Base-by-base conservation (phyloP, 148 eudicot species). In the Cornus controversa region DNA sequence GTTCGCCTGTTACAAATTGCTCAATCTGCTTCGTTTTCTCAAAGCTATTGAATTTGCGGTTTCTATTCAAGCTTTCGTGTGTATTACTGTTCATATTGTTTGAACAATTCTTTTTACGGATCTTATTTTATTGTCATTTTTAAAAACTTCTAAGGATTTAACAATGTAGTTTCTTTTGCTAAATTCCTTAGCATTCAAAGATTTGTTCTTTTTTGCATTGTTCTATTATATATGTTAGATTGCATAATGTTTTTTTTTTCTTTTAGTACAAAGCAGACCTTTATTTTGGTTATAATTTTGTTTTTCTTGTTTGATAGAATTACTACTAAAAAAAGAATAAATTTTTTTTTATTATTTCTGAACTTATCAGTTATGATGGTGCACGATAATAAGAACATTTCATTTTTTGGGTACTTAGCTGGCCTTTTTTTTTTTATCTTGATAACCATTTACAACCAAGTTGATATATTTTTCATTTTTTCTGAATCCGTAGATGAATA, bases 101-200 rank as follows among this genome's bases (percentile, higher is more conserved):
- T 31, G 78, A 40, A 67, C 25, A 18, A 6, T 67, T 47, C 25
- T 11, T 23, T 74, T 74, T 62, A n/a, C 10, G 78, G 78, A 76
- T 76, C 78, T 47, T 57, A 71, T 47, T 66, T 67, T 60, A 2
- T 60, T 60, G 64, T 60, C 18, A 60, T 14, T n/a, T 9, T 50
- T 4, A 5, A 0, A 47, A 66, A 10, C 20, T 26, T 27, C 28
- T 6, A 13, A 13, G 40, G 16, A 76, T 47, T 2, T 50, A 28
- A 57, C 66, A 47, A 54, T 31, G 24, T 66, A 47, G 42, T 47
- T 62, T 25, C 14, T 28, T 40, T 29, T 72, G 34, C 6, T 14
- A 54, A 9, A 4, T 28, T 16, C 57, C 5, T 10, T 37, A 29
- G 47, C 42, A 45, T 10, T 66, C 23, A 66, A 28, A 27, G 27